Evolutionary conservation across 352 stramenopile species (phyloP).

Genomic region (Phytophthora europaea): DNA sequence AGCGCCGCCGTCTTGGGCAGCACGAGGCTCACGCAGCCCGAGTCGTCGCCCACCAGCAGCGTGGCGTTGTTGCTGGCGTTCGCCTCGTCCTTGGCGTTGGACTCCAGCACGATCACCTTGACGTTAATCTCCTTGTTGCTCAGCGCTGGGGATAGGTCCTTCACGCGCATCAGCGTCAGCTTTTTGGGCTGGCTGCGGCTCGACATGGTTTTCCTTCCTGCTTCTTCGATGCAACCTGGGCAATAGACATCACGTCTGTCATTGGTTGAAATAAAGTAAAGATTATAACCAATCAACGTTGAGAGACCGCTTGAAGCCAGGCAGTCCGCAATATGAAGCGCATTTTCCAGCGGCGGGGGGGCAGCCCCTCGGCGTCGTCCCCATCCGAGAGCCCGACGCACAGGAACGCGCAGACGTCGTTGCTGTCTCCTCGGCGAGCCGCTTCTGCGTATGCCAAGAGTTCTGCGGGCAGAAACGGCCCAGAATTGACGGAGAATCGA

Average conservation of each 20-base stretch:
- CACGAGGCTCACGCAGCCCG: constrained; percentile 83
- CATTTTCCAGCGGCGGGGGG: constrained; percentile 56
- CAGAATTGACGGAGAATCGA: constrained; percentile 17
- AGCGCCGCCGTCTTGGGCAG: constrained; percentile 74
- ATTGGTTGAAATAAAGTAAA: neutral
- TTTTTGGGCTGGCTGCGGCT: constrained; percentile 54
- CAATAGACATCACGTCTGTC: neutral
- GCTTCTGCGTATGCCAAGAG: constrained; percentile 22
- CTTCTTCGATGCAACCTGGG: neutral
- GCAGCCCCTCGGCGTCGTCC: constrained; percentile 19
- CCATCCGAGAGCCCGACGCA: constrained; percentile 16
- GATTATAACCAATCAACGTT: neutral
- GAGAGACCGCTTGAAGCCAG: constrained; percentile 27
- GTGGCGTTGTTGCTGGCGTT: constrained; percentile 84
- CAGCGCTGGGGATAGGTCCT: constrained; percentile 75
- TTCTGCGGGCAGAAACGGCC: neutral
- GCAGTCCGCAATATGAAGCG: constrained; percentile 51
- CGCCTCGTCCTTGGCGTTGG: constrained; percentile 83
- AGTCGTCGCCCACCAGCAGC: constrained; percentile 86
- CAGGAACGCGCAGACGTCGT: neutral
- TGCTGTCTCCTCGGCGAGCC: constrained; percentile 17
- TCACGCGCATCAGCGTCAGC: constrained; percentile 66
- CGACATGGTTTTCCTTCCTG: constrained; percentile 6
- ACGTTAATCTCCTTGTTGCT: constrained; percentile 72
- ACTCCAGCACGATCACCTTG: constrained; percentile 88